Evolutionary conservation across 2,329 filamentous ascomycete species (phyloP), one percentile per base, ranked within the genome.

Genomic region (Colletotrichum sidae): DNA sequence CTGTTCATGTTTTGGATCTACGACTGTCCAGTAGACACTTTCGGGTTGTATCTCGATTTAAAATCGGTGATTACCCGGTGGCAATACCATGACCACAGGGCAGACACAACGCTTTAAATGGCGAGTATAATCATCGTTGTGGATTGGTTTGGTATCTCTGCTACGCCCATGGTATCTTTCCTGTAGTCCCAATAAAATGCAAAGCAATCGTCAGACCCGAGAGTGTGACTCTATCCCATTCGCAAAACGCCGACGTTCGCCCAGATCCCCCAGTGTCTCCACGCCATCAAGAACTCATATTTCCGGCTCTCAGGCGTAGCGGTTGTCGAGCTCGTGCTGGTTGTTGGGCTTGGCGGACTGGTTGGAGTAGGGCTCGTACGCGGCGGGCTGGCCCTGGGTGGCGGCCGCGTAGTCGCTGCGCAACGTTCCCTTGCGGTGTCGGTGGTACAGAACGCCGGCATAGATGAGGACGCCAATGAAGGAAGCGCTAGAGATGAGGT

Each of bases 401-500:
- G 63, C 39, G 17, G 59, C 52, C 4, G 58, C 41, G 33, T 64
- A 54, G 2, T 42, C 17, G n/a, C 53, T 59, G 33, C 63, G 52
- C 15, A 69, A 42, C 11, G 65, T 60, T 11, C 67, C 65, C 55
- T 62, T 68, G 51, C 65, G 57, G 44, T 64, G 51, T 46, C 38
- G 67, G 68, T 75, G 74, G 71, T 67, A 77, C 60, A 77, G 67
- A 56, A 77, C 55, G 52, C 65, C 52, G 25, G 75, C 70, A 67
- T 77, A 77, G 52, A 76, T 69, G 57, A 77, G 72, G 12, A 77
- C 68, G 33, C 73, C 74, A 35, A 76, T 33, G 67, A 76, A 77
- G 59, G 74, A 73, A 34, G 74, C 67, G 12, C 75, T 77, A 8
- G 6, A 35, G 34, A 1, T 1, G 37, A 2, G 25, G 38, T 63